Percentiles rank a stretch among this genome's conserved stretches.
Conservation (phyloP, 1,284 basidiomycete species). For the Cryptococcus sp. region DNA sequence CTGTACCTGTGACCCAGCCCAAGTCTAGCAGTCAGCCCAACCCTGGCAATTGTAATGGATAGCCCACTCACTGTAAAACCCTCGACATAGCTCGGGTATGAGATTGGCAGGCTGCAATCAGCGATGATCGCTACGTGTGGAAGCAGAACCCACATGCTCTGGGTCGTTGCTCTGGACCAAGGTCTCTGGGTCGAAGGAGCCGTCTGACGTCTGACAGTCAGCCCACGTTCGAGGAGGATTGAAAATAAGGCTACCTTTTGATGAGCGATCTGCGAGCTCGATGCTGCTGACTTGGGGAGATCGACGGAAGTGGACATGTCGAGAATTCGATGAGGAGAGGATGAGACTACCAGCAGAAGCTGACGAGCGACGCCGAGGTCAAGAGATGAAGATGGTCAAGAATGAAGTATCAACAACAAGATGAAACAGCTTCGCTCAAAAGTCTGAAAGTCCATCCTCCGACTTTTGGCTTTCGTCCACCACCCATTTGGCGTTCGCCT, state of each 20-base stretch:
- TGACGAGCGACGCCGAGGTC: no score
- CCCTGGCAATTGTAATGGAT: neutral
- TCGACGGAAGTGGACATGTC: no score
- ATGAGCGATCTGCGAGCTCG: neutral
- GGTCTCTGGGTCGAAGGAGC: constrained; percentile 28
- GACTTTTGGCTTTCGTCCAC: no score
- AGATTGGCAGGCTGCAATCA: constrained; percentile 65
- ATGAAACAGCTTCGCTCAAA: no score
- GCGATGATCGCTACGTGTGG: no score
- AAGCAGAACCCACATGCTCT: constrained; percentile 41
- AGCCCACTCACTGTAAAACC: constrained; percentile 47
- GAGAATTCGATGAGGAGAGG: no score
- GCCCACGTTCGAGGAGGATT: neutral
- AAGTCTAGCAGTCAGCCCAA: constrained; percentile 48
- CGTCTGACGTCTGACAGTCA: neutral
- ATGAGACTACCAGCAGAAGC: no score
- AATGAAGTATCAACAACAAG: no score
- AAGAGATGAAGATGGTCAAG: no score
- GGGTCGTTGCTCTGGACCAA: constrained; percentile 47
- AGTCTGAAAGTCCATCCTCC: no score
- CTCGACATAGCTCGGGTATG: constrained; percentile 65
- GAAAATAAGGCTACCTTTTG: neutral
- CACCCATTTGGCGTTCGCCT: no score
- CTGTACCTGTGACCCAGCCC: constrained; percentile 59
- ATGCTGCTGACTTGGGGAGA: no score